These are phyloP conservation scores for Plectosphaerella plurivora DNA, from an alignment of 2,329 filamentous ascomycete species.

Conservation along the genomic window DNA sequence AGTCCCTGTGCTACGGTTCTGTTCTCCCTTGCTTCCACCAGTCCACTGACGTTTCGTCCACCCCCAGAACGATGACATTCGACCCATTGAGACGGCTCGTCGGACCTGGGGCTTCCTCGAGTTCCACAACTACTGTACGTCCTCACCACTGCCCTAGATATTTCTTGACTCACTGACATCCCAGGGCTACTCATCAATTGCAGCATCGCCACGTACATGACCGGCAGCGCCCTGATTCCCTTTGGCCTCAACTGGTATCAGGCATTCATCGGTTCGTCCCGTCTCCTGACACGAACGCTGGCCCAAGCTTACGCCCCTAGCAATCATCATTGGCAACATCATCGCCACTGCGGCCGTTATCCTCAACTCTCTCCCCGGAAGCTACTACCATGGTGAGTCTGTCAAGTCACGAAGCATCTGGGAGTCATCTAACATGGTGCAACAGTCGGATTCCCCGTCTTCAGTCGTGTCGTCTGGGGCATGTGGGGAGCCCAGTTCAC, in stretches of 20 bases:
- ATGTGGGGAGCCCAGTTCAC: conserved; percentile 19
- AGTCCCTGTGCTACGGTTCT: background rate
- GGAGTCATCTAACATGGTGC: background rate
- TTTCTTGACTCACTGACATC: conserved; percentile 1
- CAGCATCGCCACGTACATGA: conserved; percentile 35
- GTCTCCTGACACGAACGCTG: background rate
- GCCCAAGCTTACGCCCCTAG: conserved; percentile 7
- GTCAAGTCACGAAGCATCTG: background rate
- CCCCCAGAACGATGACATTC: conserved; percentile 43
- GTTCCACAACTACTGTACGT: conserved; percentile 39
- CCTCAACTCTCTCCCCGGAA: conserved; percentile 36
- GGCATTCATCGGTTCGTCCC: conserved; percentile 29
- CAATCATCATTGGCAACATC: conserved; percentile 31
- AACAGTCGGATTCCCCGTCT: conserved; percentile 24
- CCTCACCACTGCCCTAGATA: background rate
- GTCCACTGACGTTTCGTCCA: background rate
- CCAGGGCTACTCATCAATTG: conserved; percentile 42
- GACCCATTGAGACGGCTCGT: conserved; percentile 36
- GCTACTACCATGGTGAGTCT: conserved; percentile 32
- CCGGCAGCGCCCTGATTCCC: conserved; percentile 35
- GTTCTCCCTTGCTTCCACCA: background rate
- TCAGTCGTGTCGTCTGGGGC: conserved; percentile 25
- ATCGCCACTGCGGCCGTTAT: conserved; percentile 33
- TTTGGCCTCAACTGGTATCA: conserved; percentile 37
- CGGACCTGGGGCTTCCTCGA: conserved; percentile 37